These are phyloP conservation scores for Angomonas ambiguus DNA, from an alignment of 208 protist genomes.

Conservation along the genomic window DNA sequence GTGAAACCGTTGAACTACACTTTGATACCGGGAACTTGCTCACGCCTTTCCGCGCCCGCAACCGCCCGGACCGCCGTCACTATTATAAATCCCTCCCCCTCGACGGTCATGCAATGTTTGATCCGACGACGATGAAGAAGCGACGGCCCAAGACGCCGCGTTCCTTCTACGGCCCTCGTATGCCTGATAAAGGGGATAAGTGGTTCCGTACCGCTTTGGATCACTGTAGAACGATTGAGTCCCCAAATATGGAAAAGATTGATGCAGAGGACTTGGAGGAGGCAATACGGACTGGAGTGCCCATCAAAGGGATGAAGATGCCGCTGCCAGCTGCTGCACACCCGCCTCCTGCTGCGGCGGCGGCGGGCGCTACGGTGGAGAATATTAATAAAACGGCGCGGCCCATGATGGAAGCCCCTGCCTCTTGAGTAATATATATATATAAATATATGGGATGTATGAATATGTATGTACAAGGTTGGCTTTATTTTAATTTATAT, in stretches of 20 bases:
- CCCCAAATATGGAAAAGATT: conserved; percentile 43
- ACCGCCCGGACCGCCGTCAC: neutral
- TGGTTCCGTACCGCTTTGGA: conserved; percentile 55
- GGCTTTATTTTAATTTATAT: neutral
- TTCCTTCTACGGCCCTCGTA: conserved; percentile 58
- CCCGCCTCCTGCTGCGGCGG: no score
- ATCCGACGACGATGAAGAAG: neutral
- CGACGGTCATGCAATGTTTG: neutral
- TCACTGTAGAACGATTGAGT: conserved; percentile 25
- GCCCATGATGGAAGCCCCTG: neutral
- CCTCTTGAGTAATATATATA: no score
- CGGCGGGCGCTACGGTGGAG: neutral
- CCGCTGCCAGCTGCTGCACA: no score
- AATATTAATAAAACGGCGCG: neutral
- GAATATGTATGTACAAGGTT: no score
- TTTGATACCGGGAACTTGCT: neutral
- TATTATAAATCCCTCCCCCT: neutral
- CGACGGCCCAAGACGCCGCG: conserved; percentile 54
- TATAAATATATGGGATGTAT: no score
- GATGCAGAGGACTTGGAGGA: conserved; percentile 32
- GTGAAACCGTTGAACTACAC: neutral
- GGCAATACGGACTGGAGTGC: neutral
- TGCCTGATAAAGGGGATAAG: conserved; percentile 25
- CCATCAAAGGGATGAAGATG: neutral
- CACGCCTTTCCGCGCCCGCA: neutral